Evolutionary conservation across 495 filamentous ascomycete genomes (phyloP).

Genomic region (Aspergillus sclerotioniger): DNA sequence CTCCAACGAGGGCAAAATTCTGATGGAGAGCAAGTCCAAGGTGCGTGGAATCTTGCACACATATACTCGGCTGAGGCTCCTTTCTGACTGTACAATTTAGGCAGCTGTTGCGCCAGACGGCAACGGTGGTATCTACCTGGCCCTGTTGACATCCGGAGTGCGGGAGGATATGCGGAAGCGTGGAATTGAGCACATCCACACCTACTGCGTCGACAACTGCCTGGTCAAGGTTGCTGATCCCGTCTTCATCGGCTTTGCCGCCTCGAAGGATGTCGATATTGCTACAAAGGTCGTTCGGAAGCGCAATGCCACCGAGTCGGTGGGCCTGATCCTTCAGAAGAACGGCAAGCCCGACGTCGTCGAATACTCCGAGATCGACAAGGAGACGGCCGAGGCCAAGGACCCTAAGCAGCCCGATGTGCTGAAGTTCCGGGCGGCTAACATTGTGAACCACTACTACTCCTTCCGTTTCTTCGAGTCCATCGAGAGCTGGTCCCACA

Average conservation of each 20-base stretch:
- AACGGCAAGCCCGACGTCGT: slow-evolving; percentile 97
- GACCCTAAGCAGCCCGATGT: slow-evolving; percentile 79
- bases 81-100: slow-evolving; percentile 32
- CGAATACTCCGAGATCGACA: slow-evolving; percentile 97
- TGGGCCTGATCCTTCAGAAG: slow-evolving; percentile 90
- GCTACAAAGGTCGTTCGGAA: slow-evolving; percentile 99
- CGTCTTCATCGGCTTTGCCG: slow-evolving; percentile 90
- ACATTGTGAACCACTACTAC: slow-evolving; percentile 99
- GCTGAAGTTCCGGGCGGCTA: slow-evolving; percentile 94
- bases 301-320: slow-evolving; percentile 93
- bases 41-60: slow-evolving; percentile 39
- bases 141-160: slow-evolving; percentile 76
- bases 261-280: slow-evolving; percentile 86
- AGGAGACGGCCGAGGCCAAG: slow-evolving; percentile 78
- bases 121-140: slow-evolving; percentile 96
- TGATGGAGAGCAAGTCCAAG: slow-evolving; percentile 86
- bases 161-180: slow-evolving; percentile 85
- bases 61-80: neutral
- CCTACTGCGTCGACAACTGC: slow-evolving; percentile 98
- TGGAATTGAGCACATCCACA: slow-evolving; percentile 92
- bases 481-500: slow-evolving; percentile 81
- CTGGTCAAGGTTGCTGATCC: slow-evolving; percentile 97
- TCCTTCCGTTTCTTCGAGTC: slow-evolving; percentile 88
- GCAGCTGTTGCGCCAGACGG: slow-evolving; percentile 97
- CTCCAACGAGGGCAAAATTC: slow-evolving; percentile 95